Conservation (phyloP, 192 early-diverging fungal genomes). For the Phlyctochytrium planicorne region DNA sequence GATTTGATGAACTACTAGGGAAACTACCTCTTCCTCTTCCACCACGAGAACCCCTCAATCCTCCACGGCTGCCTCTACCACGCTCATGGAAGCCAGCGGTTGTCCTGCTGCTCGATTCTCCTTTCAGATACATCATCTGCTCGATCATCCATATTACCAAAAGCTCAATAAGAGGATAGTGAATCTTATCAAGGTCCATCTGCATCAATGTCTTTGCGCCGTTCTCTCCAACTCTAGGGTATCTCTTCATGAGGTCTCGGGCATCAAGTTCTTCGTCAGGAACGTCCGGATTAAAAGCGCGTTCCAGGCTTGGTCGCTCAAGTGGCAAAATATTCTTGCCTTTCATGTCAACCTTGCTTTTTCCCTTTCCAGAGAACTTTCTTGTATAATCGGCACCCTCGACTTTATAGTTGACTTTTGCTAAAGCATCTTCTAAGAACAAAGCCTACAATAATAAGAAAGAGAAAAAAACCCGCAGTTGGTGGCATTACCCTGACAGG, state of each 20-base stretch:
- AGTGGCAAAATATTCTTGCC: background rate
- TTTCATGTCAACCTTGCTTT: background rate
- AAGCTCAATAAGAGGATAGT: conserved; percentile 47
- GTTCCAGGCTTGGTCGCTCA: background rate
- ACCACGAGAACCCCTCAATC: background rate
- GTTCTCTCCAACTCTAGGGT: conserved; percentile 25
- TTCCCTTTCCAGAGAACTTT: background rate
- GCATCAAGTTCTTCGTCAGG: conserved; percentile 32
- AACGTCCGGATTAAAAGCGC: background rate
- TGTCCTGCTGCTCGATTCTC: conserved; percentile 3
- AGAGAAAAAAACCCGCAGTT: no score
- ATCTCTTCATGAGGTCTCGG: conserved; percentile 22
- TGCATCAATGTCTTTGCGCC: conserved; percentile 16
- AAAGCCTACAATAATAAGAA: no score
- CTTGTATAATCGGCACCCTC: conserved; percentile 36
- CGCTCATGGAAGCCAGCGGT: background rate
- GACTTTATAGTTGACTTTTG: conserved; percentile 43
- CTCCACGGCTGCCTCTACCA: conserved; percentile 11
- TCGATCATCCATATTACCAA: conserved; percentile 37
- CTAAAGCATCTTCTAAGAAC: conserved; percentile 64
- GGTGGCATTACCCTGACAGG: conserved; percentile 33
- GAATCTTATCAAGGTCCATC: conserved; percentile 45
- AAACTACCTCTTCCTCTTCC: conserved; percentile 8
- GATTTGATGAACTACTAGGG: background rate
- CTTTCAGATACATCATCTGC: conserved; percentile 15